Percentiles rank a stretch among this genome's conserved stretches.
Evolutionary conservation across 2,329 filamentous ascomycete species (phyloP).

Genomic region (Pseudomassariella vexata): DNA sequence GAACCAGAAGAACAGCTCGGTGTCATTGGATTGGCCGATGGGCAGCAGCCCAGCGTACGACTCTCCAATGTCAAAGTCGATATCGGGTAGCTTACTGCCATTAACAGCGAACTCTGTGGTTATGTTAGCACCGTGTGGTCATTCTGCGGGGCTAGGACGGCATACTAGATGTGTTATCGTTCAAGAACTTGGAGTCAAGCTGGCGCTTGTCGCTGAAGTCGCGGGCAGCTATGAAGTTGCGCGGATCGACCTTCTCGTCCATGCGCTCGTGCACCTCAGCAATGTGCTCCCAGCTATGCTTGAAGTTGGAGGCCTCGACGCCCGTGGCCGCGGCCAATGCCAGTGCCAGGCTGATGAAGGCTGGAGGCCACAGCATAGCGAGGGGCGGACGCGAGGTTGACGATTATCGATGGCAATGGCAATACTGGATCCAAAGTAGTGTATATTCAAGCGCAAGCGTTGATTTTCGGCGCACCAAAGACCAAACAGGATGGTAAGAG

Average conservation of each 20-base stretch:
- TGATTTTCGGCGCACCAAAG: no score
- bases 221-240: neutral
- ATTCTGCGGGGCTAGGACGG: no score
- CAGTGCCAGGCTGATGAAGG: no score
- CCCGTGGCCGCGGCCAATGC: constrained; percentile 2
- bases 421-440: no score
- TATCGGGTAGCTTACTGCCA: constrained; percentile 59
- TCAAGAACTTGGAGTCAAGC: constrained; percentile 4
- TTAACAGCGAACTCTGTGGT: constrained; percentile 50
- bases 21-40: constrained; percentile 43
- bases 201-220: constrained; percentile 1
- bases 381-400: no score
- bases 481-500: no score
- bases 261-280: constrained; percentile 1
- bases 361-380: no score
- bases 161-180: constrained; percentile 3
- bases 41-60: constrained; percentile 59
- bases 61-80: constrained; percentile 63
- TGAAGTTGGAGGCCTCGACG: constrained; percentile 3
- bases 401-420: no score
- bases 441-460: no score
- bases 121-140: neutral
- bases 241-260: neutral
- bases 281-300: no score
- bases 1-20: constrained; percentile 48